Evolutionary conservation across 306 rosid genomes (phyloP).

Genomic region (Sophora flavescens): DNA sequence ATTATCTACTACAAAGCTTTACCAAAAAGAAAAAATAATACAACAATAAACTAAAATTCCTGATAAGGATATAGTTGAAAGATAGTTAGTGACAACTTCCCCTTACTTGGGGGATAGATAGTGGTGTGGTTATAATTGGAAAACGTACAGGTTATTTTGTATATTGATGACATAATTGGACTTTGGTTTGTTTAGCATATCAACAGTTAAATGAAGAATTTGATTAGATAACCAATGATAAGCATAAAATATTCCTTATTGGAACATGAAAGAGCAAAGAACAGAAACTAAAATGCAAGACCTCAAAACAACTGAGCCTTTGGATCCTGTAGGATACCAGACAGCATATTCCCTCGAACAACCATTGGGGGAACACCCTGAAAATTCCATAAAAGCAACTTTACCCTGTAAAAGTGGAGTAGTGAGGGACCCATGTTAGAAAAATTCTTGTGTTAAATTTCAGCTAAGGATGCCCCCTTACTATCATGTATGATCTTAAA

Average conservation of each 20-base stretch:
- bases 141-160: constrained; percentile 3
- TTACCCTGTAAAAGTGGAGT: not conserved
- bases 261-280: not conserved
- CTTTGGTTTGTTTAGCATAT: not conserved
- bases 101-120: not conserved
- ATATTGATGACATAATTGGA: not conserved
- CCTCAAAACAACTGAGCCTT: not conserved
- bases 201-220: not conserved
- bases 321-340: not conserved
- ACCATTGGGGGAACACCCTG: not conserved
- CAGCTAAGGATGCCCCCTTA: not conserved
- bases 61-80: constrained; percentile 32
- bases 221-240: not conserved
- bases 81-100: not conserved
- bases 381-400: not conserved
- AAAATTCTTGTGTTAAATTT: not conserved
- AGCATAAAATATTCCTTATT: not conserved
- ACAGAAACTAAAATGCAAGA: not conserved
- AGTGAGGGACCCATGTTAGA: not conserved
- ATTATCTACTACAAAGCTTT: not conserved
- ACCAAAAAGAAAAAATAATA: no score
- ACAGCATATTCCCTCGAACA: not conserved
- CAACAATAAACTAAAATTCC: not conserved
- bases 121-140: not conserved
- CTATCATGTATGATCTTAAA: not conserved